Evolutionary conservation across 768 basidiomycete genomes (phyloP), one percentile per base, ranked within the genome.

Genomic region (Boletus patriciae): DNA sequence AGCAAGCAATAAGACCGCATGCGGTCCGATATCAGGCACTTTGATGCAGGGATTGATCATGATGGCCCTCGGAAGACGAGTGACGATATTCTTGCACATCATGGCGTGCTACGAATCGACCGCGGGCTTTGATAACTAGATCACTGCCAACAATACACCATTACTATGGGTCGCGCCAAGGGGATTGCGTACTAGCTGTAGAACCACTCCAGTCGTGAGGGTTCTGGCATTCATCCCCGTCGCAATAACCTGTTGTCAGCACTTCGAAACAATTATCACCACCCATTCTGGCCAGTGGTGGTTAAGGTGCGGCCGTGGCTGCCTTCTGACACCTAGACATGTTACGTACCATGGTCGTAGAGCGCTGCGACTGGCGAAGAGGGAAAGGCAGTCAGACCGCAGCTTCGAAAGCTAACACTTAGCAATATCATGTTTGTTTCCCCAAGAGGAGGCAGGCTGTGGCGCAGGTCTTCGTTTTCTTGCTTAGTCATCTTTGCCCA

Each of bases 401-500:
- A 25, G 47, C 34, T 23, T 34, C 18, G 50, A 41, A 19, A 33
- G 40, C 29, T 34, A 41, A 33, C 15, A 49, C 19, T 34, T 34
- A n/a, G 29, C 16, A 36, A 27, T 36, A 36, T 16, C 15, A 21
- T 16, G 19, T 9, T 10, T 19, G 27, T 38, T 58, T 11, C 55
- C 25, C 25, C 19, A 11, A 56, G 54, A 56, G 38, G 56, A 46
- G 54, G 40, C 25, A 25, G 25, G 25, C 4, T 4, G 25, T 44
- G 42, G 43, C 48, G 34, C 45, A 42, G 4, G 49, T 46, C 38
- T 31, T 43, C 34, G 49, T 46, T 34, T 31, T 43, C 31, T 18
- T 49, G 66, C 64, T 67, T 69, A 69, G 66, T 67, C 66, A 67
- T 49, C 58, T 16, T 36, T 21, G 21, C 48, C 15, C 46, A 18